phyloP scores from a whole-genome alignment of 139 green algal genomes.

The Chlorella sp. region DNA sequence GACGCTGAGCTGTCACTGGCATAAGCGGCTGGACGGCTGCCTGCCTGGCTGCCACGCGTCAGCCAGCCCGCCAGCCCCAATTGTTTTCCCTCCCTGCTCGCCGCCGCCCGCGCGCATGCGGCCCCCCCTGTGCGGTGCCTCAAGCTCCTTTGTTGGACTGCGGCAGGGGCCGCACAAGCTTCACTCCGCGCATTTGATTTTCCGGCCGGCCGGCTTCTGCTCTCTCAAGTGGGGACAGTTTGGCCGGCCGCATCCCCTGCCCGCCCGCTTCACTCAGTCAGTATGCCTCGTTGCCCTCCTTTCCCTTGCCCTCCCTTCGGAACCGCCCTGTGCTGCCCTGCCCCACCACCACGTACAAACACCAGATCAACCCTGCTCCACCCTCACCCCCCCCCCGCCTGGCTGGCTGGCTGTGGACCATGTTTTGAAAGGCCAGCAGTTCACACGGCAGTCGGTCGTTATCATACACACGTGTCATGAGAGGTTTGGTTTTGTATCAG shows the following conservation, averaged over 20 bases:
- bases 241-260: neutral
- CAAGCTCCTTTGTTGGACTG: neutral
- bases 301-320: neutral
- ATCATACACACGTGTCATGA: too few species aligned
- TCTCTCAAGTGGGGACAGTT: neutral
- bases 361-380: neutral
- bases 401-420: neutral
- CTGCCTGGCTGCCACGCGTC: too few species aligned
- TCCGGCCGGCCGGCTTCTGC: neutral
- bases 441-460: too few species aligned
- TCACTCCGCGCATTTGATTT: neutral
- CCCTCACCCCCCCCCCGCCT: neutral
- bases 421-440: too few species aligned
- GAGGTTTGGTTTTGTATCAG: constrained; percentile 8
- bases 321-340: neutral
- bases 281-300: neutral
- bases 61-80: neutral
- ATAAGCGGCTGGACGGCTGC: neutral
- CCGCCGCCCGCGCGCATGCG: too few species aligned
- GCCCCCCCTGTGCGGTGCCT: too few species aligned
- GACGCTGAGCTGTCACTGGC: constrained; percentile 25
- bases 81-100: too few species aligned
- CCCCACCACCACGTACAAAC: neutral
- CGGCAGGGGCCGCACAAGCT: neutral
- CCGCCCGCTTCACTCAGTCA: neutral